These are phyloP conservation scores for Aspergillus thermomutatus DNA, from an alignment of 2,329 filamentous ascomycete genomes.

Conservation along the genomic window DNA sequence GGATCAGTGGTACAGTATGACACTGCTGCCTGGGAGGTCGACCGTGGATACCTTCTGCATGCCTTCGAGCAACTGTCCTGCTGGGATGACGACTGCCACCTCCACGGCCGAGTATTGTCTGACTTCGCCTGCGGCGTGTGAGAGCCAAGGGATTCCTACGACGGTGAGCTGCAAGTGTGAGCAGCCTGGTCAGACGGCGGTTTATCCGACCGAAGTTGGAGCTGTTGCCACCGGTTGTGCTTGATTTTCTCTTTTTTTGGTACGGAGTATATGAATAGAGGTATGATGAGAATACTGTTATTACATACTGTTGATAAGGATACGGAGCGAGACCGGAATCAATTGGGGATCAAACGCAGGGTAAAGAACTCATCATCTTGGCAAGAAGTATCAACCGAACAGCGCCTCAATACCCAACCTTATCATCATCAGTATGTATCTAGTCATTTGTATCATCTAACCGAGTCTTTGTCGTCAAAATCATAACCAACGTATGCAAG, in stretches of 20 bases:
- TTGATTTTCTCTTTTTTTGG: too few species aligned
- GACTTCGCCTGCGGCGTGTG: slow-evolving; percentile 9
- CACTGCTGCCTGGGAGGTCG: not conserved
- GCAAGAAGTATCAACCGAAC: not conserved
- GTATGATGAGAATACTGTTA: too few species aligned
- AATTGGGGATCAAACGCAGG: not conserved
- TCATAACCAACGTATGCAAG: not conserved
- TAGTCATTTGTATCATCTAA: not conserved
- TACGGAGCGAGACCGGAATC: not conserved
- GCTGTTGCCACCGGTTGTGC: slow-evolving; percentile 19
- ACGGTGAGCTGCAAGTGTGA: slow-evolving; percentile 16
- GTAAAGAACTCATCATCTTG: not conserved
- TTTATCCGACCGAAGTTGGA: slow-evolving; percentile 17
- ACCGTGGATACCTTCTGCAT: slow-evolving; percentile 22
- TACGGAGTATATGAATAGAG: not conserved
- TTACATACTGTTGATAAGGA: not conserved
- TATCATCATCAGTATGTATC: not conserved
- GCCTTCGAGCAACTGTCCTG: slow-evolving; percentile 19
- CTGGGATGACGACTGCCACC: slow-evolving; percentile 22
- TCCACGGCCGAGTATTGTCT: slow-evolving; percentile 18
- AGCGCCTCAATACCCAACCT: not conserved
- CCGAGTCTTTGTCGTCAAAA: not conserved
- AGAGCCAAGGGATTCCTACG: slow-evolving; percentile 9
- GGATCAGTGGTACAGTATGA: slow-evolving; percentile 22
- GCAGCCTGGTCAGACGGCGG: slow-evolving; percentile 12